These are phyloP conservation scores for Chlorokybus atmophyticus DNA, from an alignment of 139 green algal species.

Conservation along the genomic window DNA sequence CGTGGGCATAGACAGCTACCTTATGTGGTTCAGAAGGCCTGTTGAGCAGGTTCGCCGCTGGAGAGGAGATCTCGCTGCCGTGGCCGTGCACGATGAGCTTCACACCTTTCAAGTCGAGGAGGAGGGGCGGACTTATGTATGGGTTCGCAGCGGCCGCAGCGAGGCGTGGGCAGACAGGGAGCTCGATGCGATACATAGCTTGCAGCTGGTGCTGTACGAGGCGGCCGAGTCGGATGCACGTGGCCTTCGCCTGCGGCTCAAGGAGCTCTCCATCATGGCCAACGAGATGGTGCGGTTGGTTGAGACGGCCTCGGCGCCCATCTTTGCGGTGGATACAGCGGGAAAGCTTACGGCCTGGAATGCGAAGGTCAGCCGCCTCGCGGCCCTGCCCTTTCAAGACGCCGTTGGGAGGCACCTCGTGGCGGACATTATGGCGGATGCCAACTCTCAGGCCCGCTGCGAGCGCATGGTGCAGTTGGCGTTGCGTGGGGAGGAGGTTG, in stretches of 20 bases:
- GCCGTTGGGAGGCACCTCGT: conserved; percentile 22
- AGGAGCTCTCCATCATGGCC: conserved; percentile 24
- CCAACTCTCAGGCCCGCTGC: too few species aligned
- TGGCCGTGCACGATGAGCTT: too few species aligned
- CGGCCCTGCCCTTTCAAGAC: conserved; percentile 16
- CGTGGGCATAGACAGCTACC: conserved; percentile 26
- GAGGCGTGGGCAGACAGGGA: conserved; percentile 27
- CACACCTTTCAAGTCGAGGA: too few species aligned
- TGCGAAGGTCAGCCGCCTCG: conserved; percentile 24
- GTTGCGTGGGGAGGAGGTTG: conserved; percentile 26
- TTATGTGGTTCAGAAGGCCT: conserved; percentile 27
- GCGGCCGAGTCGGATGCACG: too few species aligned
- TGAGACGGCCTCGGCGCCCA: conserved; percentile 28
- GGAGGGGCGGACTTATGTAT: too few species aligned
- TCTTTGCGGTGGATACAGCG: conserved; percentile 26
- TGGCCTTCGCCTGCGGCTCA: conserved; percentile 14
- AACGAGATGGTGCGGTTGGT: conserved; percentile 32
- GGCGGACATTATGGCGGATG: conserved; percentile 20
- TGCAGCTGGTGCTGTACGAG: conserved; percentile 29
- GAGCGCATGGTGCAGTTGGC: conserved; percentile 22
- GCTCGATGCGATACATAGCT: conserved; percentile 28
- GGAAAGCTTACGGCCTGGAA: conserved; percentile 30
- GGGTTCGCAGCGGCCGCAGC: too few species aligned
- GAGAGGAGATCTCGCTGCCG: too few species aligned
- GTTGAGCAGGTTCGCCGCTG: too few species aligned